A percentile compares a stretch with the other conserved stretches of the same genome.
phyloP scores from a whole-genome alignment of 495 filamentous ascomycete species.

The Penicillium canariense region DNA sequence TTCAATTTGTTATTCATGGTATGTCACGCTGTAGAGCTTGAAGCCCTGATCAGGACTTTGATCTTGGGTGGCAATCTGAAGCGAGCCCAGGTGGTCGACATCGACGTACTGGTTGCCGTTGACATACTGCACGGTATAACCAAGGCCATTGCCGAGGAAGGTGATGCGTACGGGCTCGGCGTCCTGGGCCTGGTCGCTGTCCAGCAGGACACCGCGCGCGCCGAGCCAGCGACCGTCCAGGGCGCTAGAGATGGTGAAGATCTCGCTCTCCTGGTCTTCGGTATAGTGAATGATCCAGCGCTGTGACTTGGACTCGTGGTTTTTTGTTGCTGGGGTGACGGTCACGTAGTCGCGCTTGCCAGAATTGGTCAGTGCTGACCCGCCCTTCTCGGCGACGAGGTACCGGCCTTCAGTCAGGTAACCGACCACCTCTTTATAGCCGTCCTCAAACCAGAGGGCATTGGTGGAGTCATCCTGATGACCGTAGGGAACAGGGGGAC shows the following conservation, averaged over 20 bases:
- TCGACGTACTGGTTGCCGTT: slow-evolving; percentile 23
- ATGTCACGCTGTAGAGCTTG: slow-evolving; percentile 47
- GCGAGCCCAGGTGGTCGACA: slow-evolving; percentile 20
- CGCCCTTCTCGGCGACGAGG: slow-evolving; percentile 34
- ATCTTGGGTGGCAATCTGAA: slow-evolving; percentile 13
- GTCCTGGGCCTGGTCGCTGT: slow-evolving; percentile 12
- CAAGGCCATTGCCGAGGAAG: slow-evolving; percentile 43
- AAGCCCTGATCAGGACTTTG: slow-evolving; percentile 18
- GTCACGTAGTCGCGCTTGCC: slow-evolving; percentile 20
- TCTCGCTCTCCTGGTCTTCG: slow-evolving; percentile 34
- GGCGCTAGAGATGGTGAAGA: slow-evolving; percentile 49
- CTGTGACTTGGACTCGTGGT: slow-evolving; percentile 41
- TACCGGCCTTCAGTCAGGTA: slow-evolving; percentile 54
- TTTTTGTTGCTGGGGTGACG: slow-evolving; percentile 28
- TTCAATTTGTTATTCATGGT: slow-evolving; percentile 27
- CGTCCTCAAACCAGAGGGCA: slow-evolving; percentile 45
- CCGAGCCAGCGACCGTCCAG: slow-evolving; percentile 47
- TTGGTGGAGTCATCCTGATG: slow-evolving; percentile 33
- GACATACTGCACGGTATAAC: slow-evolving; percentile 40
- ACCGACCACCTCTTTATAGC: slow-evolving; percentile 52
- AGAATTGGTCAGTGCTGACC: slow-evolving; percentile 32
- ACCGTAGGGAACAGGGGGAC: slow-evolving; percentile 50
- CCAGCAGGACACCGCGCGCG: slow-evolving; percentile 19
- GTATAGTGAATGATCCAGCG: slow-evolving; percentile 52
- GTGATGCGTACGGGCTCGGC: slow-evolving; percentile 38